Conservation (phyloP, 1,139 yeast genomes). For the Sugiyamaella japonica region DNA sequence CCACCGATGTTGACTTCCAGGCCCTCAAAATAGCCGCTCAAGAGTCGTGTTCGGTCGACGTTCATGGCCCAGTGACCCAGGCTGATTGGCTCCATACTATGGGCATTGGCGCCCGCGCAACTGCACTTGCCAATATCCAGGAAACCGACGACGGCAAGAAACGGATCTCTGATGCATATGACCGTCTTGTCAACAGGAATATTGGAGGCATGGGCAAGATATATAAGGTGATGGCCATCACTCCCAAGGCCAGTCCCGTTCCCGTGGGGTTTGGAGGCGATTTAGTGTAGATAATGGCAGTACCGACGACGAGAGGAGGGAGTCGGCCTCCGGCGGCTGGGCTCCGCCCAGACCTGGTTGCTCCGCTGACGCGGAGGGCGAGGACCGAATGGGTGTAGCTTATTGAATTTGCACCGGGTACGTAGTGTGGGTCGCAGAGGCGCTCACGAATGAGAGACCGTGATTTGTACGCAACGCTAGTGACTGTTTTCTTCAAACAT, state of each 20-base stretch:
- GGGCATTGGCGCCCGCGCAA: constrained; percentile 73
- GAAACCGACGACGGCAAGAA: constrained; percentile 38
- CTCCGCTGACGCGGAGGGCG: too few relatives aligned
- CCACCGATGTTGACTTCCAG: constrained; percentile 80
- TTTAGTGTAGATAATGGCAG: constrained; percentile 20
- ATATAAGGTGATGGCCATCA: constrained; percentile 68
- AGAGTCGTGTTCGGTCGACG: constrained; percentile 36
- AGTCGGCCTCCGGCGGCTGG: background rate
- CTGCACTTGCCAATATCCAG: constrained; percentile 40
- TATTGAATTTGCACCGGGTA: too few relatives aligned
- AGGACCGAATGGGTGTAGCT: too few relatives aligned
- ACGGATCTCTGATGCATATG: constrained; percentile 56
- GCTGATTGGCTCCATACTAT: constrained; percentile 77
- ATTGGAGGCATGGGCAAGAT: constrained; percentile 72
- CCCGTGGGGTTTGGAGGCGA: constrained; percentile 51
- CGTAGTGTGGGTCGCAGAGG: too few relatives aligned
- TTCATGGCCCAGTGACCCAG: constrained; percentile 66
- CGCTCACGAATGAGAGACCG: too few relatives aligned
- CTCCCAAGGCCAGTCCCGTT: constrained; percentile 48
- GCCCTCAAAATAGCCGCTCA: constrained; percentile 49
- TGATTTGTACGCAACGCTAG: too few relatives aligned
- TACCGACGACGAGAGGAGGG: too few relatives aligned
- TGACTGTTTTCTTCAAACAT: constrained; percentile 5
- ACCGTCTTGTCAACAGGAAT: constrained; percentile 62
- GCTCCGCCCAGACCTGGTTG: too few relatives aligned